Evolutionary conservation across 768 basidiomycete species (phyloP).

Genomic region (Mycena pura): DNA sequence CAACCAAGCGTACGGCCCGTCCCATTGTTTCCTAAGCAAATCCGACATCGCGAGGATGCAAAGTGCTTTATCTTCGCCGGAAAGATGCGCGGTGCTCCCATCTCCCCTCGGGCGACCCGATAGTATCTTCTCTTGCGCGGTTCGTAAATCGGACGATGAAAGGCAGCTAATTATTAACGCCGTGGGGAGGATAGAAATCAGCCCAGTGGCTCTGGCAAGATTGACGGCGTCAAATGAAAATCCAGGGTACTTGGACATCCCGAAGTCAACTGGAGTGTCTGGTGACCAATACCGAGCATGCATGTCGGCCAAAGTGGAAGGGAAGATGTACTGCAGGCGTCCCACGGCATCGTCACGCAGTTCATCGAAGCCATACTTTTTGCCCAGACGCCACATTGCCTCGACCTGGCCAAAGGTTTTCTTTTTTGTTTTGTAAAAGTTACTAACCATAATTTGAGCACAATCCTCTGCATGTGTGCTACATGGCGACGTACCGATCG

Average conservation of each 20-base stretch:
- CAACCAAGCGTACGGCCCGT: too few species aligned
- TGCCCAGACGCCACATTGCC: constrained; percentile 5
- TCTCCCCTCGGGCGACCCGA: neutral
- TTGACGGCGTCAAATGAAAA: neutral
- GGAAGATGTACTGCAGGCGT: neutral
- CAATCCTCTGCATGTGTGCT: too few species aligned
- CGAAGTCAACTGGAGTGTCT: neutral
- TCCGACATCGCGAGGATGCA: constrained; percentile 7
- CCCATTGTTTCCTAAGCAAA: too few species aligned
- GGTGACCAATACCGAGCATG: neutral
- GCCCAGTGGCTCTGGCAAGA: neutral
- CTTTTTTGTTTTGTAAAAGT: neutral
- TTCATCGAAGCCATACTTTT: constrained; percentile 4
- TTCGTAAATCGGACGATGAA: neutral
- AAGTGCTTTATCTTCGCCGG: neutral
- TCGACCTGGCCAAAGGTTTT: neutral
- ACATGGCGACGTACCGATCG: neutral
- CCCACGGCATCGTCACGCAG: neutral
- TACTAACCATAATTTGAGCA: neutral
- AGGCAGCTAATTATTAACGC: neutral
- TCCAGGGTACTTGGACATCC: neutral
- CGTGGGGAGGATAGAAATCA: constrained; percentile 5
- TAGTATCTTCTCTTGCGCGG: neutral
- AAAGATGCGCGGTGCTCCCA: neutral
- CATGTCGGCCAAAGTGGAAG: neutral